Base-by-base conservation (phyloP, 2,329 filamentous ascomycete genomes). In the Cytospora mali region DNA sequence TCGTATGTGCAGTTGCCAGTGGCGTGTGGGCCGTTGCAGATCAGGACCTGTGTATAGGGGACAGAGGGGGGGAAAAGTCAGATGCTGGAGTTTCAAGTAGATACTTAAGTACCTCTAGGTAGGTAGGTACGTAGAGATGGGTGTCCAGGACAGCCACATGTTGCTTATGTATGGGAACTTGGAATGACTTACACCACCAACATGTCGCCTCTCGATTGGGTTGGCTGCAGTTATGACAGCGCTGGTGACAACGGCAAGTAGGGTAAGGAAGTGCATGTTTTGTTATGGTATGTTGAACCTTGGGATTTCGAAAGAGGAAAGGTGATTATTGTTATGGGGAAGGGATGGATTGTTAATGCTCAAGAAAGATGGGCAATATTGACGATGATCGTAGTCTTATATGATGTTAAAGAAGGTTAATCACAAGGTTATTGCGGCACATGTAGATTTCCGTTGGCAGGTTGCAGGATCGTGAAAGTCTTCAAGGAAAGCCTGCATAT, bases 11-110 rank as follows among this genome's bases (percentile, higher is more conserved):
- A 85, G 11, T 68, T 67, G 35, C 80, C 81, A 2, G 81, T 82
- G 23, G 77, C 77, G 68, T 83, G 79, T 69, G 76, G 74, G 28
- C 81, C 81, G 29, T 75, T 80, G 74, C 82, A 84, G 58, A 83
- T 72, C 64, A 82, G 75, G 65, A 84, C 64, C 81, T 84, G 62
- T 54, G n/a, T n/a, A n/a, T n/a, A n/a, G n/a, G n/a, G n/a, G n/a
- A n/a, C n/a, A n/a, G n/a, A n/a, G n/a, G n/a, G n/a, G n/a, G n/a
- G n/a, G n/a, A n/a, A n/a, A n/a, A n/a, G n/a, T n/a, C n/a, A n/a
- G n/a, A n/a, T n/a, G n/a, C n/a, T n/a, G n/a, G n/a, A n/a, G n/a
- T n/a, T n/a, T n/a, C n/a, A n/a, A n/a, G n/a, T n/a, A n/a, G n/a
- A n/a, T 31, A 31, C 29, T 11, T 39, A n/a, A 18, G 35, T 39